Evolutionary conservation across 768 basidiomycete genomes (phyloP), one percentile per base, ranked within the genome.

Genomic region (Collybiopsis luxurians): DNA sequence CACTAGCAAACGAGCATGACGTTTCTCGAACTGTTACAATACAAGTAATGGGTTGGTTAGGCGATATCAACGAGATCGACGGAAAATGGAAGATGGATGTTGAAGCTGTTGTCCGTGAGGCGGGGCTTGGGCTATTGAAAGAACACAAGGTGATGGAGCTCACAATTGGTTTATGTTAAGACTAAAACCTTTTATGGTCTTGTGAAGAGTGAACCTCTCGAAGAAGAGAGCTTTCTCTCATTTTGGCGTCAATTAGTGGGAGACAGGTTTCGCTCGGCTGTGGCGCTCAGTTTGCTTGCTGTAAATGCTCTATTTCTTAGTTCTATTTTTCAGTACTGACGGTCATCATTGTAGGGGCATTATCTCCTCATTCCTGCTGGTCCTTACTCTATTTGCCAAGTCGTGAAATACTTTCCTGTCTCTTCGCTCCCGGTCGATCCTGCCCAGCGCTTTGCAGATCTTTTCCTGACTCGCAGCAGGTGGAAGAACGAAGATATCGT

Each of bases 41-140:
- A 6, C 91, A 93, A 66, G 78, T 94, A 26, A 83, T 97, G 76
- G 66, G 72, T 0, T 95, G 95, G 87, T 98, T 96, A 62, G 94
- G 93, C 15, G 72, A 75, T 3, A 68, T 87, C 3, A 63, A 70
- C 15, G 74, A 54, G n/a, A 11, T 43, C 4, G 45, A 75, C 17
- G 82, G 74, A 2, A 70, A 69, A 42, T 95, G 93, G 92, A 77
- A 67, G 40, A 82, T 90, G 79, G 79, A 94, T 55, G 75, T 79
- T 30, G 69, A 74, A 4, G 75, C 75, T 2, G 73, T 91, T 15
- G 79, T 95, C 6, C 82, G 75, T 59, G 87, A 95, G 66, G 73
- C 96, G 15, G 96, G 95, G 1, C 61, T 91, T 50, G 87, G 87
- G 0, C 75, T 95, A 24, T 70, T 98, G 53, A 75, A 86, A 42